These are phyloP conservation scores for Phytopythium sindhum DNA, from an alignment of 352 stramenopile species.

Conservation along the genomic window DNA sequence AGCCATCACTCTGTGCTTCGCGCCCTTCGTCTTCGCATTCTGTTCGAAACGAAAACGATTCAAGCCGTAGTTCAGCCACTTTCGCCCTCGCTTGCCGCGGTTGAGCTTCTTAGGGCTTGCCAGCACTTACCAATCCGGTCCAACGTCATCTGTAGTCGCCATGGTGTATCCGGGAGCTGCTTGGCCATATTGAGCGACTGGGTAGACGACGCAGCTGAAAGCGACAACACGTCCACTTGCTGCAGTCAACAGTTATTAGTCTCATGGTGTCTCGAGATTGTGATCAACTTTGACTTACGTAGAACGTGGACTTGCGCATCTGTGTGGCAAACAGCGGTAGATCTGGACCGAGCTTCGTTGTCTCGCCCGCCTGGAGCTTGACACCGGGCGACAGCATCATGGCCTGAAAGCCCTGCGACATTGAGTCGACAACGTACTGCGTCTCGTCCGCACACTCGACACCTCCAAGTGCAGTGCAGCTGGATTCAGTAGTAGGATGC, in stretches of 20 bases:
- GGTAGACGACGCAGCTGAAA: neutral
- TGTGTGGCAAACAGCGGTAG: conserved; percentile 19
- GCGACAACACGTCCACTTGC: conserved; percentile 3
- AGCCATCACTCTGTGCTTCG: neutral
- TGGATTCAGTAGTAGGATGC: neutral
- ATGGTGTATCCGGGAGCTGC: neutral
- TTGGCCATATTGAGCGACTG: neutral
- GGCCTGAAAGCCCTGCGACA: conserved; percentile 22
- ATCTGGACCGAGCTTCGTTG: conserved; percentile 21
- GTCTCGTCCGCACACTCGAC: neutral
- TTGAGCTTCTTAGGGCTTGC: neutral
- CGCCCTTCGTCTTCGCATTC: neutral
- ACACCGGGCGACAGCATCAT: conserved; percentile 31
- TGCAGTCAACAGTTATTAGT: neutral
- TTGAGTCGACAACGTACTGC: conserved; percentile 13
- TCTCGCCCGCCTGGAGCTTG: conserved; percentile 22
- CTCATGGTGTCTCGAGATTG: neutral
- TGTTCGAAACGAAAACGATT: neutral
- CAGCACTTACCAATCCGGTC: neutral
- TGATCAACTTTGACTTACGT: conserved; percentile 12
- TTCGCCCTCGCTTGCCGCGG: neutral
- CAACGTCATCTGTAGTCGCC: neutral
- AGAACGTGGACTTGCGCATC: conserved; percentile 30
- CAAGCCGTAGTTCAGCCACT: neutral
- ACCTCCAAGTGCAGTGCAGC: neutral